Evolutionary conservation across 2,329 filamentous ascomycete genomes (phyloP).

Genomic region (Calcarisporium arbuscula): DNA sequence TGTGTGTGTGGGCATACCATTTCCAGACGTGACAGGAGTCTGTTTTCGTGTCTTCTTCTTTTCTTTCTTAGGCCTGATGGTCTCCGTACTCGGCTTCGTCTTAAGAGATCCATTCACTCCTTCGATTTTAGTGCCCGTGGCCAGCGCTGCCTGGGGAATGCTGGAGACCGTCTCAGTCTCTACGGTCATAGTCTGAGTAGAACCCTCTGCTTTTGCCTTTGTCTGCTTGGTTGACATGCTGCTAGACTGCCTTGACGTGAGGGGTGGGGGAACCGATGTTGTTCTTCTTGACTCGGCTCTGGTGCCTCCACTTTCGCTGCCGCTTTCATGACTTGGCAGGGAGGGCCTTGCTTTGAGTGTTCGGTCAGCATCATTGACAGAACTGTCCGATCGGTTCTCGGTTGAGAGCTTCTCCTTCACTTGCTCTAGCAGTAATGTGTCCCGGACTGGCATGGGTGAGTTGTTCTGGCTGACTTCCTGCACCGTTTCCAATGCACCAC

Average conservation of each 20-base stretch:
- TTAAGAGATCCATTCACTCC: slow-evolving; percentile 68
- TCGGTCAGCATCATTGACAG: slow-evolving; percentile 31
- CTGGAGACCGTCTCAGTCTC: slow-evolving; percentile 95
- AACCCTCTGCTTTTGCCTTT: slow-evolving; percentile 70
- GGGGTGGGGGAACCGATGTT: slow-evolving; percentile 42
- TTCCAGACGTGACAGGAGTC: slow-evolving; percentile 61
- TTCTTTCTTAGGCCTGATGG: slow-evolving; percentile 89
- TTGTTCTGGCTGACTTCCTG: slow-evolving; percentile 79
- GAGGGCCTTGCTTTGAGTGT: slow-evolving; percentile 41
- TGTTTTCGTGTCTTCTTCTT: slow-evolving; percentile 81
- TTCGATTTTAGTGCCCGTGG: slow-evolving; percentile 55
- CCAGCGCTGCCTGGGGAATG: slow-evolving; percentile 75
- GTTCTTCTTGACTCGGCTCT: slow-evolving; percentile 35
- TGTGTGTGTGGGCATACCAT: slow-evolving; percentile 49
- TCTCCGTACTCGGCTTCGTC: slow-evolving; percentile 87
- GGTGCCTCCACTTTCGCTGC: slow-evolving; percentile 59
- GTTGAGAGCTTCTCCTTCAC: slow-evolving; percentile 41
- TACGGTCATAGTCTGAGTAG: slow-evolving; percentile 86
- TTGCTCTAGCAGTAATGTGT: slow-evolving; percentile 42
- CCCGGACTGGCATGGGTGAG: slow-evolving; percentile 50
- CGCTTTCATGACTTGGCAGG: slow-evolving; percentile 47
- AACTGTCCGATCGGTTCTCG: slow-evolving; percentile 34
- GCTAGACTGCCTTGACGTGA: slow-evolving; percentile 60
- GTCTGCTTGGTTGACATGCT: slow-evolving; percentile 56
- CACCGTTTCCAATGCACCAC: slow-evolving; percentile 76